Percentiles rank a stretch among this genome's conserved stretches.
Conservation (phyloP, 495 filamentous ascomycete genomes). For the Trichoderma erinaceum region DNA sequence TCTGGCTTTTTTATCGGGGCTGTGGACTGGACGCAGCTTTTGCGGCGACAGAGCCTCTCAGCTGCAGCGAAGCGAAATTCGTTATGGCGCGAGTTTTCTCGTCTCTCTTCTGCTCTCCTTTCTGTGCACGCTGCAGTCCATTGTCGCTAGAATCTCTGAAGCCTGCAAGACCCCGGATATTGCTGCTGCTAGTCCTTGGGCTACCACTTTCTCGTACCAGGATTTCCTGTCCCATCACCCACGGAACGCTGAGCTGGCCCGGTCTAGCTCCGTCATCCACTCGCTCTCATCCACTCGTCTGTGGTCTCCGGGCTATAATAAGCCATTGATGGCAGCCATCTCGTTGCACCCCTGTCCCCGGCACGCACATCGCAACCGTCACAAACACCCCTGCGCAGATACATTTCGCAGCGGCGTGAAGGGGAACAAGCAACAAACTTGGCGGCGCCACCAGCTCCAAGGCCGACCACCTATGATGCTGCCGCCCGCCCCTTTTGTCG, state of each 20-base stretch:
- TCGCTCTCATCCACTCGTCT: background rate
- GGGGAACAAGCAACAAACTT: background rate
- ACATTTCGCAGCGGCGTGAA: constrained; percentile 6
- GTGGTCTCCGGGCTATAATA: constrained; percentile 5
- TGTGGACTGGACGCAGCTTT: background rate
- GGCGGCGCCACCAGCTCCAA: constrained; percentile 8
- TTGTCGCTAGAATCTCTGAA: too few species aligned
- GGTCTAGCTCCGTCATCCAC: background rate
- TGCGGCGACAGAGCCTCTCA: background rate
- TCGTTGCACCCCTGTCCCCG: constrained; percentile 5
- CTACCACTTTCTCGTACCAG: background rate
- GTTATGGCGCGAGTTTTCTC: background rate
- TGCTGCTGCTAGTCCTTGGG: too few species aligned
- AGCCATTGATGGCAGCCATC: constrained; percentile 8
- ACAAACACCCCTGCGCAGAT: constrained; percentile 3
- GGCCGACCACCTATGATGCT: background rate
- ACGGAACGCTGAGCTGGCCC: background rate
- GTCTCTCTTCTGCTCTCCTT: background rate
- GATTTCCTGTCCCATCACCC: too few species aligned
- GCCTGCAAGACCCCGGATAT: too few species aligned
- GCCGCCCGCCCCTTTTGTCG: constrained; percentile 12
- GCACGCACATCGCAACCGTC: constrained; percentile 12
- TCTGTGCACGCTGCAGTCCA: background rate
- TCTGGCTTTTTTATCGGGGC: background rate
- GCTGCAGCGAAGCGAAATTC: background rate